A percentile compares a stretch with the other conserved stretches of the same genome.
Evolutionary conservation across 441 rosid genomes (phyloP).

Genomic region (Syzygium malaccense): DNA sequence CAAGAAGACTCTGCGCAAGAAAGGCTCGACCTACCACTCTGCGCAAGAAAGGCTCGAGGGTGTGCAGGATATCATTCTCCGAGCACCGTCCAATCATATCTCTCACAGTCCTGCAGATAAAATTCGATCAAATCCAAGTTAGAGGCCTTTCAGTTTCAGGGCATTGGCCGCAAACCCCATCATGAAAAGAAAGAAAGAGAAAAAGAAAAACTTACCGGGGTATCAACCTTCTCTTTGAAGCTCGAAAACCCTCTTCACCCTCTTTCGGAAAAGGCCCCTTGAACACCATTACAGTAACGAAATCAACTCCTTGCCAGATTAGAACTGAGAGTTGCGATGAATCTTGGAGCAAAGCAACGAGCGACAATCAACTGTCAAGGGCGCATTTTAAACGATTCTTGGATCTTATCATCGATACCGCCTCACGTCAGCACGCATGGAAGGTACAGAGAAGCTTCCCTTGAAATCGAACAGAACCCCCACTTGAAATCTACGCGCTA

Average conservation of each 20-base stretch:
- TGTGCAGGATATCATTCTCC: slow-evolving; percentile 13
- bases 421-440: not conserved
- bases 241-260: slow-evolving; percentile 17
- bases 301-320: not conserved
- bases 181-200: not conserved
- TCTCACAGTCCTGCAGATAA: slow-evolving; percentile 24
- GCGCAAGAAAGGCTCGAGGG: slow-evolving; percentile 42
- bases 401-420: not conserved
- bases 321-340: not conserved
- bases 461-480: too few species aligned
- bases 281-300: slow-evolving; percentile 2
- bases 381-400: not conserved
- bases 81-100: slow-evolving; percentile 34
- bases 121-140: not conserved
- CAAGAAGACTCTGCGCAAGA: slow-evolving; percentile 32
- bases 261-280: slow-evolving; percentile 31
- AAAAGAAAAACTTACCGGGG: slow-evolving; percentile 30
- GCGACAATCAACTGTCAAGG: not conserved
- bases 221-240: slow-evolving; percentile 21
- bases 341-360: not conserved
- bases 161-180: not conserved
- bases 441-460: slow-evolving; percentile 29
- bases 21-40: slow-evolving; percentile 38
- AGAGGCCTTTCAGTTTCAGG: not conserved
- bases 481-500: slow-evolving; percentile 3